These are phyloP conservation scores for Globisporangium orthogonon DNA, from an alignment of 352 stramenopile species.

Conservation along the genomic window DNA sequence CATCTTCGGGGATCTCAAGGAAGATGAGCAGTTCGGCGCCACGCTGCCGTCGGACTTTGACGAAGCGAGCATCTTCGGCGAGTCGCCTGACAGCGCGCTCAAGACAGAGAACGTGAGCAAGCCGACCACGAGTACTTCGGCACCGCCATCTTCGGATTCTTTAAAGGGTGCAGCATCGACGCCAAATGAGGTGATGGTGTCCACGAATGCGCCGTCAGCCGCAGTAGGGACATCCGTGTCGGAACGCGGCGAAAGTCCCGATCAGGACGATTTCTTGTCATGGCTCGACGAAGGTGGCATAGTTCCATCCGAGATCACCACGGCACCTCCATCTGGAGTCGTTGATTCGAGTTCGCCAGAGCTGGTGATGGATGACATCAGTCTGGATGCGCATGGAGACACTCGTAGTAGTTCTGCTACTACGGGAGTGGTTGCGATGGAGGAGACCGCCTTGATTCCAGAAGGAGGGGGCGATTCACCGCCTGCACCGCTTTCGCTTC, in stretches of 20 bases:
- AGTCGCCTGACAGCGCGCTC: conserved; percentile 7
- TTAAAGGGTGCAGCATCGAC: conserved; percentile 3
- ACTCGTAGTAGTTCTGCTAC: neutral
- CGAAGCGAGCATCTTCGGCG: conserved; percentile 46
- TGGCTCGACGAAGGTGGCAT: conserved; percentile 59
- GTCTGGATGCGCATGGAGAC: conserved; percentile 2
- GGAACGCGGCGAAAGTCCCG: conserved; percentile 22
- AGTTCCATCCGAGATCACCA: neutral
- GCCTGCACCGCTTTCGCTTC: conserved; percentile 10
- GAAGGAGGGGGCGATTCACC: neutral
- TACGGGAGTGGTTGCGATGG: too few relatives aligned
- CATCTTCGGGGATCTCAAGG: conserved; percentile 73
- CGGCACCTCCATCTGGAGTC: too few relatives aligned
- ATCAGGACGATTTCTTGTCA: conserved; percentile 70
- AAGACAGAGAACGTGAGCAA: conserved; percentile 3
- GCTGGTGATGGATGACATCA: conserved; percentile 13
- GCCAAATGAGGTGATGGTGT: neutral
- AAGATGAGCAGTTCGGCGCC: conserved; percentile 40
- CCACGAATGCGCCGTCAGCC: neutral
- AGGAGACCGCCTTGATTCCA: too few relatives aligned
- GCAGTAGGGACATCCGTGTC: conserved; percentile 9
- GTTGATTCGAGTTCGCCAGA: neutral
- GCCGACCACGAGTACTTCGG: neutral
- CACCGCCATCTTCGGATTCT: neutral
- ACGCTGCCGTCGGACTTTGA: conserved; percentile 41